Evolutionary conservation across 2,329 filamentous ascomycete genomes (phyloP).

Genomic region (Bipolaris cookei): DNA sequence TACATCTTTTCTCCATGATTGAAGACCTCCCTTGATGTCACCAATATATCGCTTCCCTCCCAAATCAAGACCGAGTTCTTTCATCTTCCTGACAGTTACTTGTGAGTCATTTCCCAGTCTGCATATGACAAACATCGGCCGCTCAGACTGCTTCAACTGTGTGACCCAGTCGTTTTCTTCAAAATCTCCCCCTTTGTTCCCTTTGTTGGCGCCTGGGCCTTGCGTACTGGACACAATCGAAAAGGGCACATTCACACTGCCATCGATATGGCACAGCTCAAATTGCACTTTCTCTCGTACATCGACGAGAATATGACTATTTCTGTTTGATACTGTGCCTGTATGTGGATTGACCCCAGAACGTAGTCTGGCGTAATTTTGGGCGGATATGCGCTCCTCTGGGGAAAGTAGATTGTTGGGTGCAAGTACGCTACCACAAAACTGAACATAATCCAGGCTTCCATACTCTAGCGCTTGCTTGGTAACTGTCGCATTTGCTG

Average conservation of each 20-base stretch:
- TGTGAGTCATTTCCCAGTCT: slow-evolving; percentile 81
- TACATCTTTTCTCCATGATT: slow-evolving; percentile 73
- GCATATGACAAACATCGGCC: slow-evolving; percentile 74
- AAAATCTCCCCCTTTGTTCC: slow-evolving; percentile 10
- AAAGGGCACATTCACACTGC: slow-evolving; percentile 77
- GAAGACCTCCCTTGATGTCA: slow-evolving; percentile 74
- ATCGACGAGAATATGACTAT: slow-evolving; percentile 72
- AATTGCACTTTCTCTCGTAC: slow-evolving; percentile 86
- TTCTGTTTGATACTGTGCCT: slow-evolving; percentile 35
- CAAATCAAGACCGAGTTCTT: slow-evolving; percentile 63
- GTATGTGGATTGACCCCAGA: slow-evolving; percentile 44
- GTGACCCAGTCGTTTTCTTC: slow-evolving; percentile 38
- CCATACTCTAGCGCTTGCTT: slow-evolving; percentile 67
- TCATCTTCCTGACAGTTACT: slow-evolving; percentile 68
- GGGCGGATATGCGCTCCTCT: slow-evolving; percentile 71
- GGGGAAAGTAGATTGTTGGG: slow-evolving; percentile 62
- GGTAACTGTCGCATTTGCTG: slow-evolving; percentile 66
- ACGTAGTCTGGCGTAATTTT: slow-evolving; percentile 60
- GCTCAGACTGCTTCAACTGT: slow-evolving; percentile 39
- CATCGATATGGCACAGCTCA: slow-evolving; percentile 75
- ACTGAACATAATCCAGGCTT: slow-evolving; percentile 80
- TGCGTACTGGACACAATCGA: slow-evolving; percentile 56
- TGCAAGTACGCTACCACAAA: slow-evolving; percentile 72
- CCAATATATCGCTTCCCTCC: slow-evolving; percentile 65
- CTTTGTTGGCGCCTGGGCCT: not conserved